phyloP scores from a whole-genome alignment of 225 moss, liverwort and hornwort species.

The Polytrichum formosum region DNA sequence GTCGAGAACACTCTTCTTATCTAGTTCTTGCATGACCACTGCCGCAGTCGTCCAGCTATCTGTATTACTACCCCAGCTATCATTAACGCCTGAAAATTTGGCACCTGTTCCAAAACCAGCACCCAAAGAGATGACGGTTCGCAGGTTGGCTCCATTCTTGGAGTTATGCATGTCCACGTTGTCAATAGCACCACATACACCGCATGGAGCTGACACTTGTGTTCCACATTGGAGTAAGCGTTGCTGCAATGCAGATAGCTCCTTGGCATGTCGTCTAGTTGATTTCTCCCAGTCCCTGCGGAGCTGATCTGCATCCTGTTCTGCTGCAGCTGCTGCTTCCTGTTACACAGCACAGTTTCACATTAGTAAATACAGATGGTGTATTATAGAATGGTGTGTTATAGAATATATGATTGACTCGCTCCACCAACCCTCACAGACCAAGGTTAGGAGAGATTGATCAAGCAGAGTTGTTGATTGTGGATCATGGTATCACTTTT shows the following conservation, averaged over 20 bases:
- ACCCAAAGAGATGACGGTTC: background rate
- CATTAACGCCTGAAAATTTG: background rate
- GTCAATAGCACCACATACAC: slow-evolving; percentile 9
- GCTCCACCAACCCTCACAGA: too few species aligned
- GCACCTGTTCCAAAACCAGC: background rate
- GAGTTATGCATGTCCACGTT: background rate
- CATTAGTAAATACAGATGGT: too few species aligned
- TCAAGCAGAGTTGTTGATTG: too few species aligned
- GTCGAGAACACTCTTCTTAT: slow-evolving; percentile 5
- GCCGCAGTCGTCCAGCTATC: slow-evolving; percentile 6
- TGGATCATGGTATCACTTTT: too few species aligned
- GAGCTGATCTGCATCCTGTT: slow-evolving; percentile 34
- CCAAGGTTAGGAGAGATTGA: too few species aligned
- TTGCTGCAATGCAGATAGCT: slow-evolving; percentile 36
- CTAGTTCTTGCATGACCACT: slow-evolving; percentile 1
- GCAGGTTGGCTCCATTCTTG: background rate
- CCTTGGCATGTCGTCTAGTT: slow-evolving; percentile 31
- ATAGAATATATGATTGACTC: too few species aligned
- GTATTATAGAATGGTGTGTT: too few species aligned
- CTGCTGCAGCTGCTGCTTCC: slow-evolving; percentile 37
- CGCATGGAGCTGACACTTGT: slow-evolving; percentile 7
- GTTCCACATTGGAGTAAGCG: slow-evolving; percentile 18
- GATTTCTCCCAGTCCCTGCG: slow-evolving; percentile 36
- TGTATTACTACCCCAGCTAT: background rate
- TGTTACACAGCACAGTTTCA: slow-evolving; percentile 2